phyloP scores from a whole-genome alignment of 768 basidiomycete species.

The Boletus rubroflammeus region DNA sequence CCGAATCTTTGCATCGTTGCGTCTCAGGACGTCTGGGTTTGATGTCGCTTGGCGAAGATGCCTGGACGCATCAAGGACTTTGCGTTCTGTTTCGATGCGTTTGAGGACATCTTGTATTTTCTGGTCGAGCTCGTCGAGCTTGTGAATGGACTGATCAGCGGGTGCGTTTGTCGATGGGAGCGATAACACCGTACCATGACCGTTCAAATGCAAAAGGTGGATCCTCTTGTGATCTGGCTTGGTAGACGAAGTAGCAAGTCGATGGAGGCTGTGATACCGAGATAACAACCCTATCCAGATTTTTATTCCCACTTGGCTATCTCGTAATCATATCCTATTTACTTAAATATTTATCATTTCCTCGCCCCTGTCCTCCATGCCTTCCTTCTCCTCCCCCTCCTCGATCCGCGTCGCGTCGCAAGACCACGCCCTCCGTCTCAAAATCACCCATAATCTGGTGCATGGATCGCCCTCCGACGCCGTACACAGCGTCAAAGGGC shows the following conservation, averaged over 20 bases:
- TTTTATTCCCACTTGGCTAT: slow-evolving; percentile 25
- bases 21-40: slow-evolving; percentile 81
- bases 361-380: slow-evolving; percentile 21
- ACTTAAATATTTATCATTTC: slow-evolving; percentile 6
- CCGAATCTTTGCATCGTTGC: slow-evolving; percentile 80
- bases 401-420: slow-evolving; percentile 43
- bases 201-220: slow-evolving; percentile 14
- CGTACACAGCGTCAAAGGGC: slow-evolving; percentile 32
- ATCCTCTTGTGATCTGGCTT: slow-evolving; percentile 17
- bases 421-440: slow-evolving; percentile 43
- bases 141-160: slow-evolving; percentile 2
- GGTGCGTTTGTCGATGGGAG: background rate
- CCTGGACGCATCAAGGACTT: slow-evolving; percentile 83
- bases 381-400: slow-evolving; percentile 30
- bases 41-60: slow-evolving; percentile 75
- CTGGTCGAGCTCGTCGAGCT: slow-evolving; percentile 71
- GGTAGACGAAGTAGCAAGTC: slow-evolving; percentile 5
- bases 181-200: slow-evolving; percentile 30
- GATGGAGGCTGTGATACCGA: slow-evolving; percentile 29
- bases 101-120: slow-evolving; percentile 90
- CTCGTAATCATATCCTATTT: slow-evolving; percentile 18
- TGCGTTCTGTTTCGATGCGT: slow-evolving; percentile 89
- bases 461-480: slow-evolving; percentile 31
- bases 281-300: slow-evolving; percentile 23
- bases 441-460: slow-evolving; percentile 43